These are phyloP conservation scores for Erysimum pusillum DNA, from an alignment of 441 rosid genomes.

Conservation along the genomic window DNA sequence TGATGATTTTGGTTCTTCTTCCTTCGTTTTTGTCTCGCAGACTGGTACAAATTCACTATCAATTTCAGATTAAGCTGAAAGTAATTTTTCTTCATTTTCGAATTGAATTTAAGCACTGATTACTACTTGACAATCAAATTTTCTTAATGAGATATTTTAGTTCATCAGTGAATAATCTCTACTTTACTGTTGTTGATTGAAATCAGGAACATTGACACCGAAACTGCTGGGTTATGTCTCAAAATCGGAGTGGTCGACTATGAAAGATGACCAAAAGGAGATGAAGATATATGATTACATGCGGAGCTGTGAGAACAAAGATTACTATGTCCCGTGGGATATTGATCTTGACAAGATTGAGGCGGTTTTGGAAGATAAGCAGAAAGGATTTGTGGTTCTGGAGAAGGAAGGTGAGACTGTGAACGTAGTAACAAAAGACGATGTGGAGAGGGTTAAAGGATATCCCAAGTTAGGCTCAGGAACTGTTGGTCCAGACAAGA, in stretches of 20 bases:
- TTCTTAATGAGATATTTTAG: background rate
- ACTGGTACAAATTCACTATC: slow-evolving; percentile 32
- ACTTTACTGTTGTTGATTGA: slow-evolving; percentile 13
- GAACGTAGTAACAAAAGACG: slow-evolving; percentile 73
- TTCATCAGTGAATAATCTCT: background rate
- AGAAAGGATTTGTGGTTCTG: slow-evolving; percentile 63
- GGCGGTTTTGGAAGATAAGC: slow-evolving; percentile 53
- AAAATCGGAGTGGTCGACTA: slow-evolving; percentile 60
- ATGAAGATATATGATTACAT: slow-evolving; percentile 64
- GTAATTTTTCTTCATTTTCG: too few species aligned
- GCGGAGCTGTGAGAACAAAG: slow-evolving; percentile 51
- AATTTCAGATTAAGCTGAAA: background rate
- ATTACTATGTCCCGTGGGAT: slow-evolving; percentile 62
- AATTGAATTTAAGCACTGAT: too few species aligned
- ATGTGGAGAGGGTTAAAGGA: slow-evolving; percentile 74
- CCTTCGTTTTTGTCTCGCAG: slow-evolving; percentile 51
- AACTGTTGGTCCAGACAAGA: slow-evolving; percentile 69
- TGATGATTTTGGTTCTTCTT: slow-evolving; percentile 58
- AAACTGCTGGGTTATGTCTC: slow-evolving; percentile 69
- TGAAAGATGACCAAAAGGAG: slow-evolving; percentile 62
- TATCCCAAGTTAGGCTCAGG: slow-evolving; percentile 76
- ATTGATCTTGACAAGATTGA: slow-evolving; percentile 67
- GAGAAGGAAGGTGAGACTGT: slow-evolving; percentile 67
- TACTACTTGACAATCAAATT: too few species aligned
- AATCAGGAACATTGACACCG: slow-evolving; percentile 58